Base-by-base conservation (phyloP, 441 rosid species). In the Arabidopsis lyrata region DNA sequence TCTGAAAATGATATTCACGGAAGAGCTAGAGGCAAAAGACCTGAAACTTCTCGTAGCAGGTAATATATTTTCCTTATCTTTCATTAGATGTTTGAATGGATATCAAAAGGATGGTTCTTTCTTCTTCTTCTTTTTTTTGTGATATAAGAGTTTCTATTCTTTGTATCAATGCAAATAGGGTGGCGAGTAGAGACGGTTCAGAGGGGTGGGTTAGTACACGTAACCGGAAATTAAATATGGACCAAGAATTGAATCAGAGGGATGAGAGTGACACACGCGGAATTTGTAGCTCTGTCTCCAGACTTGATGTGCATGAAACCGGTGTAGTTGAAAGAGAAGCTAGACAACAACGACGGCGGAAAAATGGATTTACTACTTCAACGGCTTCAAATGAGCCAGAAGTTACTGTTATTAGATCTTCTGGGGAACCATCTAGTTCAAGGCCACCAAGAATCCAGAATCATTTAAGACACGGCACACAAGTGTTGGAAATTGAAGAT, bases 151-250 rank as follows among this genome's bases (percentile, higher is more conserved):
- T 64, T 70, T 77, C 7, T 53, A 35, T 44, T 52, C 14, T 45
- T 39, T 38, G 31, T 60, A 7, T 38, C 31, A 29, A 22, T 65
- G 78, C 75, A 69, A 55, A 76, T 52, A 76, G 76, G 77, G 60
- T 64, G 81, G 69, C 74, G 20, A 45, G 48, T 75, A 79, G 79
- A 77, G 80, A 78, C 70, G 77, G 67, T 31, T 42, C 64, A 31
- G 83, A 70, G 49, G 67, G 88, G 39, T 90, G 97, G 97, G 82
- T 89, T 85, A 85, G 87, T 80, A 87, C 82, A 0, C 80, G 39
- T 50, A 73, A 63, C 79, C 73, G 55, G 58, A 48, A 76, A n/a
- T 77, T 68, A 73, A 65, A 42, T 61, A 45, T 15, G 63, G 59
- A 38, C 71, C 77, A 44, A 64, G 73, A 75, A 69, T 59, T 60